These are phyloP conservation scores for Kernera saxatilis DNA, from an alignment of 345 rosid genomes.

Conservation along the genomic window DNA sequence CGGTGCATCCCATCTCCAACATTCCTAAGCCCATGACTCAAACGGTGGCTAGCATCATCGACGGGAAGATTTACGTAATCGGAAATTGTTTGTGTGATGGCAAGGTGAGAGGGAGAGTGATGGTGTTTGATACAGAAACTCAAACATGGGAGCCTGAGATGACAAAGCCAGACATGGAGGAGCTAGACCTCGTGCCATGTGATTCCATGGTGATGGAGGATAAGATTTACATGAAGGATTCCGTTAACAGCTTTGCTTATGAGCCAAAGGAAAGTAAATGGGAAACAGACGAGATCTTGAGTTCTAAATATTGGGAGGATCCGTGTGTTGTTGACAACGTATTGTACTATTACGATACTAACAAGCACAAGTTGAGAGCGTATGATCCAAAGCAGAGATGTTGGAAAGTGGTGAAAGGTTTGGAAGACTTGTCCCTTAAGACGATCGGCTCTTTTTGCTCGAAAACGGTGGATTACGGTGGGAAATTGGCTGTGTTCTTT, in stretches of 20 bases:
- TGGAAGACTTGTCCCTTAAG: neutral
- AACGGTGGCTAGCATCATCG: neutral
- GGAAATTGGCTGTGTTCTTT: neutral
- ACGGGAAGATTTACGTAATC: neutral
- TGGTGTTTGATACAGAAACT: neutral
- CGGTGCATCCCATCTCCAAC: neutral
- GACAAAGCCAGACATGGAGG: neutral
- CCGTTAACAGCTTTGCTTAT: neutral
- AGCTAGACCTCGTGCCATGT: too few species aligned
- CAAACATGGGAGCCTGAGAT: neutral
- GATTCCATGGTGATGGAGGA: neutral
- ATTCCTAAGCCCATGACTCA: neutral
- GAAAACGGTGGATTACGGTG: neutral
- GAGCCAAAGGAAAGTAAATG: neutral
- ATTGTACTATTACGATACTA: neutral
- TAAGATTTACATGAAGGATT: neutral
- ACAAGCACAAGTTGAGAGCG: neutral
- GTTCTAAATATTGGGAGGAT: neutral
- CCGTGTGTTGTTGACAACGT: neutral
- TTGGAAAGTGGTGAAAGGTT: neutral
- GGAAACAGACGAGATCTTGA: neutral
- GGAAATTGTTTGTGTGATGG: too few species aligned
- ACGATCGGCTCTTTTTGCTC: neutral
- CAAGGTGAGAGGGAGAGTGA: too few species aligned
- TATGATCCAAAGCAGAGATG: neutral